A percentile compares a stretch with the other conserved stretches of the same genome.
Conservation (phyloP, 306 rosid genomes). For the Gleditsia sinensis region DNA sequence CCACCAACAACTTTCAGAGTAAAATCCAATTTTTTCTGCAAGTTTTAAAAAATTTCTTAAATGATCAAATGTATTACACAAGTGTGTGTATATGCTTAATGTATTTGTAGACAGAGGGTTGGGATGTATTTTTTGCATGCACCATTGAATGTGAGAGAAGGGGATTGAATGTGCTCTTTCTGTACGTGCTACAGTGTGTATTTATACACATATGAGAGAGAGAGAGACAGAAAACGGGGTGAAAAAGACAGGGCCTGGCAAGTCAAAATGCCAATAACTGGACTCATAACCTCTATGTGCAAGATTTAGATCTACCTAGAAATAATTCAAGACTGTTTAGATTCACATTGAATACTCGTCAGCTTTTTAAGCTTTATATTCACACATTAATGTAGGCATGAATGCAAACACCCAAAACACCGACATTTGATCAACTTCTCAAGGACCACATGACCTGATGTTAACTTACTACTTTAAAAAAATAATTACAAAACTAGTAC, state of each 20-base stretch:
- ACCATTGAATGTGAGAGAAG: conserved; percentile 9
- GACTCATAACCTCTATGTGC: background rate
- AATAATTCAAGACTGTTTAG: background rate
- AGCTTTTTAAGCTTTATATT: background rate
- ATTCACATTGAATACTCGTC: background rate
- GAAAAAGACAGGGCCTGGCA: background rate
- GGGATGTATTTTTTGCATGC: conserved; percentile 17
- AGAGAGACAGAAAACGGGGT: background rate
- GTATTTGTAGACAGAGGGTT: background rate
- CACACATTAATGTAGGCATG: background rate
- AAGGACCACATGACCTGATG: background rate
- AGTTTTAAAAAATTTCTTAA: conserved; percentile 28
- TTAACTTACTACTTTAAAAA: no score
- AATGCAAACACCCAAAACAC: background rate
- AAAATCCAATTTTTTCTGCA: conserved; percentile 92
- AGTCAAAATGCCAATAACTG: background rate
- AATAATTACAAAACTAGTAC: background rate
- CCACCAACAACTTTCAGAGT: conserved; percentile 89
- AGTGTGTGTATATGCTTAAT: conserved; percentile 6
- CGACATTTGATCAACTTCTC: background rate
- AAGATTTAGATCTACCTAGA: background rate
- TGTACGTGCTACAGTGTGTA: background rate
- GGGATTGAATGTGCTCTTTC: background rate
- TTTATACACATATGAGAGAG: background rate
- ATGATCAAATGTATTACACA: conserved; percentile 17